These are phyloP conservation scores for Myxozyma neglecta DNA, from an alignment of 805 yeast species.

Conservation along the genomic window DNA sequence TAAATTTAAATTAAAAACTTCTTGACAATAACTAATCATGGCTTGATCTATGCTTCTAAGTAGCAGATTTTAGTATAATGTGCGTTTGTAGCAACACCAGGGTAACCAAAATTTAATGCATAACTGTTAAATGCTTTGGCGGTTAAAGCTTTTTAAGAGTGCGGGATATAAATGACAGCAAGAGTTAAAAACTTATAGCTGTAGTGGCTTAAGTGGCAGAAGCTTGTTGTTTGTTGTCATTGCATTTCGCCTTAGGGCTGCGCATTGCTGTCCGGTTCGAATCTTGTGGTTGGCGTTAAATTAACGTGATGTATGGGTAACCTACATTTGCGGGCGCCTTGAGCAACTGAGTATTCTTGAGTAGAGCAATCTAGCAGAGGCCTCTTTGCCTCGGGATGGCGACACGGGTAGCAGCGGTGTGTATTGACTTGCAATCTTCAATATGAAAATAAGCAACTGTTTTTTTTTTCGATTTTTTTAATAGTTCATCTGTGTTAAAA, in stretches of 20 bases:
- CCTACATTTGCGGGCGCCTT: conserved; percentile 22
- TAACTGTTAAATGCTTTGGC: too few species aligned
- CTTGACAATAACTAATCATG: too few species aligned
- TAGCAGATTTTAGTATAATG: too few species aligned
- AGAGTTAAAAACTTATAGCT: conserved; percentile 9
- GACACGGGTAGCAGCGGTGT: conserved; percentile 25
- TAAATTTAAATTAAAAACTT: too few species aligned
- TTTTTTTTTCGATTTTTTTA: not conserved
- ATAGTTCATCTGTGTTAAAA: too few species aligned
- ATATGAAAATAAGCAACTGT: conserved; percentile 22
- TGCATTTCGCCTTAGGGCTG: conserved; percentile 18
- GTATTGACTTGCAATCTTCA: conserved; percentile 19
- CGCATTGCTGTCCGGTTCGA: conserved; percentile 29
- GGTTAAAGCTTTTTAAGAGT: not conserved
- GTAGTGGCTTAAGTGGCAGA: conserved; percentile 29
- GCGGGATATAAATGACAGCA: not conserved
- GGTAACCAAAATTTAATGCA: too few species aligned
- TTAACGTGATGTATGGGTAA: conserved; percentile 20
- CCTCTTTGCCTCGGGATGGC: conserved; percentile 32
- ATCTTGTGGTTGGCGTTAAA: conserved; percentile 29
- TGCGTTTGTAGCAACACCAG: too few species aligned
- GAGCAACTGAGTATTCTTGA: conserved; percentile 27
- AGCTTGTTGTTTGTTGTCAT: conserved; percentile 5
- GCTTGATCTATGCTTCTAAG: too few species aligned
- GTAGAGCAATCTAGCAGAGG: conserved; percentile 33